Evolutionary conservation across 345 rosid species (phyloP).

Genomic region (Syzygium aqueum): DNA sequence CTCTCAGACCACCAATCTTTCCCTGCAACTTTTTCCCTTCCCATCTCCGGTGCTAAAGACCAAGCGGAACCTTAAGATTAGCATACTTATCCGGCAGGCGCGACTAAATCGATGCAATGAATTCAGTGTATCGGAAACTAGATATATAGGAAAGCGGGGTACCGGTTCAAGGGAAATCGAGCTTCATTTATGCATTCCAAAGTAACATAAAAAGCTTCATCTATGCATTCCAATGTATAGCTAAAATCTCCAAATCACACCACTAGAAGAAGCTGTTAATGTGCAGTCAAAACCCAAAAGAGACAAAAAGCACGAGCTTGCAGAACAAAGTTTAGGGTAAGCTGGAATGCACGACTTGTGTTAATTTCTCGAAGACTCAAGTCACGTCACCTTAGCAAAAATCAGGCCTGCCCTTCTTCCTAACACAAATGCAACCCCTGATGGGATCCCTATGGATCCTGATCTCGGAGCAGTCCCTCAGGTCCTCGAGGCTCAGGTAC

Average conservation of each 20-base stretch:
- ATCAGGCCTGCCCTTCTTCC: slow-evolving; percentile 72
- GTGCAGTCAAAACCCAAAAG: not conserved
- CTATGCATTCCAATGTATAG: not conserved
- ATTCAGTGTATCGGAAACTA: not conserved
- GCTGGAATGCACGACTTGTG: not conserved
- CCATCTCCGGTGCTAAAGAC: not conserved
- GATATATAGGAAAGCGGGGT: not conserved
- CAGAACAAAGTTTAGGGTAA: not conserved
- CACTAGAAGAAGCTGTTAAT: not conserved
- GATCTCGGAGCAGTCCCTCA: slow-evolving; percentile 76
- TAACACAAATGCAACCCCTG: slow-evolving; percentile 62
- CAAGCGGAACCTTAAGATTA: not conserved
- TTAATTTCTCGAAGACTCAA: not conserved
- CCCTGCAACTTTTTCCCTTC: not conserved
- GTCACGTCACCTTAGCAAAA: slow-evolving; percentile 24
- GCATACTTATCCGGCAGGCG: not conserved
- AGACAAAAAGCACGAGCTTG: not conserved
- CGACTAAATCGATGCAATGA: not conserved
- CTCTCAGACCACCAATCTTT: not conserved
- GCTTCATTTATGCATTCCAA: not conserved
- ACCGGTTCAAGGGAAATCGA: not conserved
- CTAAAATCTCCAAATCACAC: not conserved
- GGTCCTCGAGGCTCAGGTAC: slow-evolving; percentile 73
- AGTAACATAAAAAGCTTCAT: not conserved
- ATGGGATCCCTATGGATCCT: slow-evolving; percentile 59